Conservation (phyloP, 176 grass and related monocot genomes). For the Rhynchospora tenuis region DNA sequence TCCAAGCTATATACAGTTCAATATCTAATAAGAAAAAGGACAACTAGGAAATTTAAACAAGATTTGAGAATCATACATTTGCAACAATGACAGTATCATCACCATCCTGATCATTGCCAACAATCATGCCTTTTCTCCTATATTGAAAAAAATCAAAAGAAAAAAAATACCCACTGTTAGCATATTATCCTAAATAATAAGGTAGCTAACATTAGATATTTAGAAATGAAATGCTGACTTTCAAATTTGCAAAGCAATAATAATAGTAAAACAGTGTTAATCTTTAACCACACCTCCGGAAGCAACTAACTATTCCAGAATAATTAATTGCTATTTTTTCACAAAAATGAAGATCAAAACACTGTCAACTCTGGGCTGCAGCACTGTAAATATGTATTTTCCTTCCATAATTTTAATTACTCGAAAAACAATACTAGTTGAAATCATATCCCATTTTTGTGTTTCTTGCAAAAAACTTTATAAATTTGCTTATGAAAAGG, state of each 20-base stretch:
- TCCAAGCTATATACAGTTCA: background rate
- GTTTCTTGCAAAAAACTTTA: background rate
- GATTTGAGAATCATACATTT: constrained; percentile 48
- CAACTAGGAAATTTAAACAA: background rate
- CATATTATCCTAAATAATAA: background rate
- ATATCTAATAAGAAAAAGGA: background rate
- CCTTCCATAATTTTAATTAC: background rate
- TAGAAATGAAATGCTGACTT: background rate
- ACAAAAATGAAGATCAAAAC: background rate
- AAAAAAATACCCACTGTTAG: background rate
- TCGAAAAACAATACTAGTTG: background rate
- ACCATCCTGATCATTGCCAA: constrained; percentile 95
- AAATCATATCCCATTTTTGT: background rate
- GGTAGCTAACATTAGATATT: background rate
- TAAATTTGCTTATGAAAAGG: background rate
- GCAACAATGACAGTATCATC: constrained; percentile 79
- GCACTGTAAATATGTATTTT: background rate
- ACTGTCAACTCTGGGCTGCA: background rate
- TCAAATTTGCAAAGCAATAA: background rate
- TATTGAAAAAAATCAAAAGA: constrained; percentile 27
- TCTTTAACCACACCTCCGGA: background rate
- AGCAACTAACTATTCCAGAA: background rate
- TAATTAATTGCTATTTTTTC: background rate
- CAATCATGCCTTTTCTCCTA: constrained; percentile 95
- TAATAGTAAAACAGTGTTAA: background rate